A percentile compares a stretch with the other conserved stretches of the same genome.
These are phyloP conservation scores for Phalaenopsis hybrid DNA, from an alignment of 116 monocot species.

Conservation along the genomic window DNA sequence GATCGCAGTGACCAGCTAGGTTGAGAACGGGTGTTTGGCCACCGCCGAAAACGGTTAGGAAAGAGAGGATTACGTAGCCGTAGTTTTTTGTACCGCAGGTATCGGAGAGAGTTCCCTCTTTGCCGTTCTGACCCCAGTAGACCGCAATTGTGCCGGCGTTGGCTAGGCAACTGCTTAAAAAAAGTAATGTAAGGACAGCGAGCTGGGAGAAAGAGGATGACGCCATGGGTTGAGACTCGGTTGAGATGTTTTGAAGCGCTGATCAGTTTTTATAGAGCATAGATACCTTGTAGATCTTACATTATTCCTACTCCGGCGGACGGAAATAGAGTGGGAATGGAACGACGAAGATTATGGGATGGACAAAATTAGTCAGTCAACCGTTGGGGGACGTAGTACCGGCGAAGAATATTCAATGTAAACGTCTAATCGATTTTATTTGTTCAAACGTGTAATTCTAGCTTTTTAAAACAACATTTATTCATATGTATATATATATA, in stretches of 20 bases:
- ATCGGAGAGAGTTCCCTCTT: constrained; percentile 35
- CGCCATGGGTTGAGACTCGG: background rate
- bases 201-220: background rate
- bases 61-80: constrained; percentile 25
- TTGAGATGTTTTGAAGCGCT: background rate
- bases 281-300: no score
- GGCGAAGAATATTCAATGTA: no score
- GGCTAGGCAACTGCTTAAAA: background rate
- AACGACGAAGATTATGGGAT: no score
- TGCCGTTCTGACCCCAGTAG: constrained; percentile 65
- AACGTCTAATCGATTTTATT: no score
- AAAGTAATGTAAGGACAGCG: background rate
- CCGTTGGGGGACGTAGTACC: no score
- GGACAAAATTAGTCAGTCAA: no score
- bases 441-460: no score
- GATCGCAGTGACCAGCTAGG: constrained; percentile 28
- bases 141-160: constrained; percentile 30
- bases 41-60: constrained; percentile 28
- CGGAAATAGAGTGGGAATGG: no score
- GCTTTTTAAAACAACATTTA: no score
- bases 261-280: background rate
- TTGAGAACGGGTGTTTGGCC: constrained; percentile 21
- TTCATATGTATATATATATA: no score
- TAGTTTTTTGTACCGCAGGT: constrained; percentile 23
- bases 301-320: no score